phyloP scores from a whole-genome alignment of 75 land plant genomes.

The Picea sitchensis region DNA sequence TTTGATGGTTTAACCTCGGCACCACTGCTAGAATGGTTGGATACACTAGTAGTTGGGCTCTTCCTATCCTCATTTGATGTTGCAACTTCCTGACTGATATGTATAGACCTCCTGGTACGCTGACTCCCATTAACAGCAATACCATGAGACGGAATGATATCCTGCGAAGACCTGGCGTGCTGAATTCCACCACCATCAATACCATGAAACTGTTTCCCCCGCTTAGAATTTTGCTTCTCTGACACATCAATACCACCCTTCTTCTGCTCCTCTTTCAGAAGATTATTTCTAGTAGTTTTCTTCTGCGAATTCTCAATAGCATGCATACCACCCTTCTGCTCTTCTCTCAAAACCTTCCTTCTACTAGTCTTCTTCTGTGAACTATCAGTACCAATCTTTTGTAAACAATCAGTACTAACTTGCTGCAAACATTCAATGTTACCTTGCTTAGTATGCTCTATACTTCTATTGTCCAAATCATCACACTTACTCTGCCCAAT shows the following conservation, averaged over 20 bases:
- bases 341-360: background rate
- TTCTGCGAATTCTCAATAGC: background rate
- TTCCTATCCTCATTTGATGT: background rate
- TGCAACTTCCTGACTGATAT: background rate
- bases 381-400: background rate
- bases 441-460: background rate
- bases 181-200: background rate
- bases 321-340: background rate
- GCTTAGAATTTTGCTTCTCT: background rate
- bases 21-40: background rate
- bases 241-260: background rate
- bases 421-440: background rate
- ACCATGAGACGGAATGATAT: too few species aligned
- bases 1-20: background rate
- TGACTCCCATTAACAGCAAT: too few species aligned
- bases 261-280: background rate
- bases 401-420: background rate
- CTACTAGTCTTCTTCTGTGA: background rate
- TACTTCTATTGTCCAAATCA: background rate
- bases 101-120: too few species aligned
- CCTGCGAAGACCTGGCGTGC: background rate
- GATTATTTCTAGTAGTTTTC: too few species aligned
- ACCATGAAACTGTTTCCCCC: background rate
- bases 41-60: background rate
- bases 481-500: background rate